Conservation (phyloP, 2,329 filamentous ascomycete genomes). For the Pyricularia sp. region DNA sequence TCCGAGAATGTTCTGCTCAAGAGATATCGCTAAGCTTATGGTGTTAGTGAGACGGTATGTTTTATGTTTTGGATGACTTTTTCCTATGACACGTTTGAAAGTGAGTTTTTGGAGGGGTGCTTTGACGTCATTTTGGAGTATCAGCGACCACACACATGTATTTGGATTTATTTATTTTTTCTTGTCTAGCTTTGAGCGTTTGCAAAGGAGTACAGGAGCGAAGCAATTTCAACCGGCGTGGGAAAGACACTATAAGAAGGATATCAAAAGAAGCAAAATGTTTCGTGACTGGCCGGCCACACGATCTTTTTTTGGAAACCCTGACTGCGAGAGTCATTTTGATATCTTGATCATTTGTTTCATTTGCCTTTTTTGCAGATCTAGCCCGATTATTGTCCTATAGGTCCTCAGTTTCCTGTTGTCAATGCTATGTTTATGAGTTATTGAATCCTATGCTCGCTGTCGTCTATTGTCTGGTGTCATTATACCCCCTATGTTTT, state of each 20-base stretch:
- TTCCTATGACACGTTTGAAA: not conserved
- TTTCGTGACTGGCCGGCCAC: not conserved
- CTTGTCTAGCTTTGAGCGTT: not conserved
- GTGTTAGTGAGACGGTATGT: not conserved
- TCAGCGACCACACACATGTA: not conserved
- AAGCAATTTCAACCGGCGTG: not conserved
- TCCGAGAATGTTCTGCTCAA: constrained; percentile 10
- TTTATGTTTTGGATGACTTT: not conserved
- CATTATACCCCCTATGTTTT: not conserved
- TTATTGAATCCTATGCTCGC: not conserved
- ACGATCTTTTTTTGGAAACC: not conserved
- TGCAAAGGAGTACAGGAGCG: not conserved
- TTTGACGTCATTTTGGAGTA: not conserved
- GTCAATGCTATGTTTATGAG: not conserved
- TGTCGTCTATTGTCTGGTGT: not conserved
- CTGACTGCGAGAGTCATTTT: not conserved
- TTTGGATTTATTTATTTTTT: not conserved
- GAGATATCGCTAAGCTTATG: constrained; percentile 5
- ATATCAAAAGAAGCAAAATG: too few species aligned
- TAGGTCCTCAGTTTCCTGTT: not conserved
- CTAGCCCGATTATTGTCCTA: not conserved
- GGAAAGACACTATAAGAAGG: not conserved
- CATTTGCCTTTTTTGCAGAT: not conserved
- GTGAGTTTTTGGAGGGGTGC: not conserved
- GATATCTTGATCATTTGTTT: not conserved